Base-by-base conservation (phyloP, 2,329 filamentous ascomycete species). In the Trichoderma atrobrunneum region DNA sequence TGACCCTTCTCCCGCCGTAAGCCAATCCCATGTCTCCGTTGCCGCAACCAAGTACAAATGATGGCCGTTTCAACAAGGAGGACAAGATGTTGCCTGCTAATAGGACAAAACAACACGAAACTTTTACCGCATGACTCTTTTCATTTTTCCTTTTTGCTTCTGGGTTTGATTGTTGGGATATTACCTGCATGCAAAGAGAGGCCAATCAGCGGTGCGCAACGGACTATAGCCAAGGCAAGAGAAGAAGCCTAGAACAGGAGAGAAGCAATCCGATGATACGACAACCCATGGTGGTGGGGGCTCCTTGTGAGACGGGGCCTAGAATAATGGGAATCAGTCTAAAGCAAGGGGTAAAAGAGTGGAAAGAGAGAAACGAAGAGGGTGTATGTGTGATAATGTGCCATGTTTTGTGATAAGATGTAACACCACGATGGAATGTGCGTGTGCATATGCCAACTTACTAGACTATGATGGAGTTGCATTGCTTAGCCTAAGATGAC, bases 191-290 rank as follows among this genome's bases (percentile, higher is more conserved):
- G 18, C 4, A 28, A 34, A 34, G 28, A 24, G 30, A 34, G 36
- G 34, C 69, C 69, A 71, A 71, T 71, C 60, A 71, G 30, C 32
- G 18, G 48, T 3, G 7, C 8, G 36, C 30, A 51, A 60, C 11
- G n/a, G n/a, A n/a, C 26, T 61, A 69, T 32, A 68, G 65, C 26
- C 66, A 69, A 36, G 39, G 26, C n/a, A 5, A 8, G 24, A 14
- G 34, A 69, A 61, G 56, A 60, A 69, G 66, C 56, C 66, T 69
- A 61, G 66, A 69, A 48, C 66, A 6, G 30, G 34, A 26, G 65
- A 39, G 24, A 59, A 68, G n/a, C 34, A 54, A 34, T 26, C 11
- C 48, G 32, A 56, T 56, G 43, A 26, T 11, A 16, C 18, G 26
- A 43, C 39, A 2, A 43, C 39, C 39, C 39, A 43, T 43, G 39